Conservation (phyloP, 2,329 filamentous ascomycete species). For the Diaporthe humulicola region DNA sequence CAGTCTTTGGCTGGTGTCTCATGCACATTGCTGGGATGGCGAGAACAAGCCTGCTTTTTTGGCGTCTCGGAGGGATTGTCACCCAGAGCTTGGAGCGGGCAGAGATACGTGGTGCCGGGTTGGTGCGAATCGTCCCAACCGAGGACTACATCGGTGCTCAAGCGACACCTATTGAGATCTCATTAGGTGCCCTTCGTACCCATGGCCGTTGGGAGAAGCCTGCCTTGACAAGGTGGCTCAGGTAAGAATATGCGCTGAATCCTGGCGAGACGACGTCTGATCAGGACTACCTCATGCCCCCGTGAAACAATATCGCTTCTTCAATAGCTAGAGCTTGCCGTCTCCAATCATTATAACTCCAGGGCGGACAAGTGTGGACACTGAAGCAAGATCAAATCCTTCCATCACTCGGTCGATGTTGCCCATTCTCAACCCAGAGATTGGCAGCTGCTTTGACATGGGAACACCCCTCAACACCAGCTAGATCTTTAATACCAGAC, state of each 20-base stretch:
- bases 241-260: not conserved
- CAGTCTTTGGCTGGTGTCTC: not conserved
- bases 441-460: conserved; percentile 46
- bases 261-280: not conserved
- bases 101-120: not conserved
- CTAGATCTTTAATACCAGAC: not conserved
- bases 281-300: not conserved
- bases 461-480: conserved; percentile 48
- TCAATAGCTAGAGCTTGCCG: conserved; percentile 77
- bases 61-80: not conserved
- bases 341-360: conserved; percentile 56
- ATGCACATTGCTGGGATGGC: not conserved
- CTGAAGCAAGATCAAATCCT: conserved; percentile 72
- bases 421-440: conserved; percentile 48
- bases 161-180: conserved; percentile 5
- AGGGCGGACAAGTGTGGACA: conserved; percentile 78
- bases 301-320: conserved; percentile 60
- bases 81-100: not conserved
- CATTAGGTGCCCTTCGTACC: not conserved
- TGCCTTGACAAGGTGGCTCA: not conserved
- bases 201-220: not conserved
- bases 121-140: not conserved
- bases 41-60: too few relatives aligned
- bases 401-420: conserved; percentile 50
- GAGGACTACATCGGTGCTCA: not conserved